Evolutionary conservation across 2,329 filamentous ascomycete genomes (phyloP), one percentile per base, ranked within the genome.

Genomic region (Corniculantispora saksenae): DNA sequence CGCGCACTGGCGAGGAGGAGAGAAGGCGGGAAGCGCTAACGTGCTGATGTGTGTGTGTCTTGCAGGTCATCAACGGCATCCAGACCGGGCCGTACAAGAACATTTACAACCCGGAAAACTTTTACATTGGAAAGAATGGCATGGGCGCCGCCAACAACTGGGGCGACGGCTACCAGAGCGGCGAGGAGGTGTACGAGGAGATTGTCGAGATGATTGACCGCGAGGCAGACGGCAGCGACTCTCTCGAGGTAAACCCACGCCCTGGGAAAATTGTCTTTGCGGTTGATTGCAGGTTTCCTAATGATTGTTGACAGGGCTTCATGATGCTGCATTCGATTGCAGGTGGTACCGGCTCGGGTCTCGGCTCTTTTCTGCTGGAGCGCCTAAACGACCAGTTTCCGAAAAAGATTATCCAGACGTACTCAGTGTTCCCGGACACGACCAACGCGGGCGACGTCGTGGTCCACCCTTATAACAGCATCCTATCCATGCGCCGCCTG

Each of bases 141-240:
- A 89, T 92, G 63, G 95, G 95, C 54, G 95, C 95, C 8, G 95
- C 93, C 54, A 99, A 99, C 79, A 99, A 98, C 78, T 99, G 95
- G 95, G 95, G 94, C 67, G 91, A 95, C 74, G 95, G 95, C 55
- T 99, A 99, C 79, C 89, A 95, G 70, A 94, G 92, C 62, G 95
- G 94, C 70, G 94, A 97, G 77, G 84, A 86, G 53, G 93, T 99
- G 23, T 93, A 94, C 72, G 95, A 99, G 78, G 95, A 99, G 76
- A 93, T 99, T 64, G 92, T 99, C 85, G 96, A 99, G 77, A 99
- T 99, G 93, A 97, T 99, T 73, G 95, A 99, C 76, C 91, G 95
- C 67, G 95, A 99, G 77, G 95, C 96, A 19, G 95, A 99, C 78
- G 96, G 96, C 38, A 98, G 94, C 76, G 95, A 99, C 78, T 97